Base-by-base conservation (phyloP, 176 grass and related monocot genomes). In the Leersia perrieri region DNA sequence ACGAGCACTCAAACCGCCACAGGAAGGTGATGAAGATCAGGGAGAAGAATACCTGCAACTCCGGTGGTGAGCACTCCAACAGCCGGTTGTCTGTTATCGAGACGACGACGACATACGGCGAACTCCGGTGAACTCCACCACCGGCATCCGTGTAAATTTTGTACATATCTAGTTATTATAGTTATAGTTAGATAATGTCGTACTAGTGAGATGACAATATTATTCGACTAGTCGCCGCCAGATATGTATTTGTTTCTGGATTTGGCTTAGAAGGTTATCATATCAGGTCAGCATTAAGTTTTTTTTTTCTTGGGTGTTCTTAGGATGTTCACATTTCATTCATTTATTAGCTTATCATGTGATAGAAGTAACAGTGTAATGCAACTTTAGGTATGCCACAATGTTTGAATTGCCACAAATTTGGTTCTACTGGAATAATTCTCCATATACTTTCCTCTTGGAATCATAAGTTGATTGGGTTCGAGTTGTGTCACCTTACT, bases 1-100 rank as follows among this genome's bases (percentile, higher is more conserved):
- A 2, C 32, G 58, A 68, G 55, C 84, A 92, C 83, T 89, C 87
- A 9, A 92, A 92, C 63, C 76, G 87, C 20, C 84, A 92, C 26
- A 79, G 41, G 70, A 89, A 82, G 9, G 87, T 82, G 4, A 16
- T 72, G 0, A 85, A 70, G 66, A 22, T 89, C 64, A 85, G 66
- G 72, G 58, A 65, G 82, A 9, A 33, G 82, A 65, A 66, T 42
- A 49, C n/a, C 16, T 10, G 27, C 5, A 58, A 35, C 74, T n/a
- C n/a, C n/a, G n/a, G n/a, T n/a, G n/a, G n/a, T n/a, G n/a, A n/a
- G n/a, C n/a, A n/a, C n/a, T n/a, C n/a, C n/a, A n/a, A n/a, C n/a
- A n/a, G n/a, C n/a, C n/a, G n/a, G n/a, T n/a, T n/a, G n/a, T n/a
- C n/a, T n/a, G n/a, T n/a, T n/a, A n/a, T 34, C 9, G 28, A 39